These are phyloP conservation scores for Ophiostoma ulmi DNA, from an alignment of 2,329 filamentous ascomycete species.

Conservation along the genomic window DNA sequence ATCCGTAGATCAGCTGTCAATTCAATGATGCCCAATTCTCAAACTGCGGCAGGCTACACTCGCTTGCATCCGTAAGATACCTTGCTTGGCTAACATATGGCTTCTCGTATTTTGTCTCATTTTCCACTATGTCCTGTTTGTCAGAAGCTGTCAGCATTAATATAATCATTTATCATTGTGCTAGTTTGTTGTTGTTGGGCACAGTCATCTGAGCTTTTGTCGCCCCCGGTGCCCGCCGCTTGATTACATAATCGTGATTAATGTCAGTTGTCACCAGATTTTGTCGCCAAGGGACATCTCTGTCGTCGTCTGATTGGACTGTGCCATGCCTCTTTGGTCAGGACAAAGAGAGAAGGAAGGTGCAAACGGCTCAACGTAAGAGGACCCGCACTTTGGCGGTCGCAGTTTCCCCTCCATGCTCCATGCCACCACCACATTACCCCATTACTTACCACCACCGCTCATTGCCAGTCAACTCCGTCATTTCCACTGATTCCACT, in stretches of 20 bases:
- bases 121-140: neutral
- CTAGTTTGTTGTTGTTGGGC: neutral
- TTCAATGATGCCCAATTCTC: neutral
- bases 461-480: neutral
- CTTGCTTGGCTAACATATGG: neutral
- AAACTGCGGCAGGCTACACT: neutral
- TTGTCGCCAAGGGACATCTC: slow-evolving; percentile 16
- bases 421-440: slow-evolving; percentile 3
- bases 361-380: neutral
- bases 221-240: neutral
- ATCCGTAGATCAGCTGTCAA: neutral
- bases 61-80: neutral
- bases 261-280: slow-evolving; percentile 1
- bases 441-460: neutral
- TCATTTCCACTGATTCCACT: slow-evolving; percentile 6
- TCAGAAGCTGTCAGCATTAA: neutral
- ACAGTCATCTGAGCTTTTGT: neutral
- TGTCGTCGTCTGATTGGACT: slow-evolving; percentile 1
- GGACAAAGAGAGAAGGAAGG: slow-evolving; percentile 4
- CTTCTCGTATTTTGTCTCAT: neutral
- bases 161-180: neutral
- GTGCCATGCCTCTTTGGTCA: neutral
- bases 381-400: slow-evolving; percentile 16
- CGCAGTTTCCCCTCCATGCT: slow-evolving; percentile 17
- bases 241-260: slow-evolving; percentile 18